These are phyloP conservation scores for Streptanthus diversifolius DNA, from an alignment of 345 rosid species.

Conservation along the genomic window DNA sequence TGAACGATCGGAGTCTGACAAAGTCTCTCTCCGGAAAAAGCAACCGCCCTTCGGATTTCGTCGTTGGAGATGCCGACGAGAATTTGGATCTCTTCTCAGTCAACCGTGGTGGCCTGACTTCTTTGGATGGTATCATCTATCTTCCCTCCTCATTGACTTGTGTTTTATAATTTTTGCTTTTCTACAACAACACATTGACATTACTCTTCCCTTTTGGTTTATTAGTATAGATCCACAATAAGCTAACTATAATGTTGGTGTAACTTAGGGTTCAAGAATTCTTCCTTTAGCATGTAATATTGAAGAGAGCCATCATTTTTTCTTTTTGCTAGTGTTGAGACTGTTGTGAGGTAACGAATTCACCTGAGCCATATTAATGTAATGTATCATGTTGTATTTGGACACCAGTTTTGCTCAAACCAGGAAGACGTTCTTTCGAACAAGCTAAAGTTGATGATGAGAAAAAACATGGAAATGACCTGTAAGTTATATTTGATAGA, in stretches of 20 bases:
- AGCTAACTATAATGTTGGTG: background rate
- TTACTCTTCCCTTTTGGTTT: background rate
- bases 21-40: conserved; percentile 21
- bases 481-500: conserved; percentile 11
- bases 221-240: background rate
- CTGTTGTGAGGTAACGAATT: too few relatives aligned
- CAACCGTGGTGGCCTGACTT: conserved; percentile 23
- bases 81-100: conserved; percentile 26
- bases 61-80: conserved; percentile 25
- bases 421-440: conserved; percentile 9
- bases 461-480: conserved; percentile 12
- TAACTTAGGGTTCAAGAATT: background rate
- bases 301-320: background rate
- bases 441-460: conserved; percentile 23
- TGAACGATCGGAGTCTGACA: conserved; percentile 28
- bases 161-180: background rate
- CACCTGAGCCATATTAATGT: background rate
- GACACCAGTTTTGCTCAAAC: conserved; percentile 16
- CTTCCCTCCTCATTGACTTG: conserved; percentile 25
- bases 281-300: background rate
- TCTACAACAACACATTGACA: background rate
- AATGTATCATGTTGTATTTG: background rate
- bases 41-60: background rate
- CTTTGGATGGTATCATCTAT: conserved; percentile 17
- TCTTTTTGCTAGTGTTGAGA: background rate